A percentile compares a stretch with the other conserved stretches of the same genome.
These are phyloP conservation scores for Coccomyxa sp. DNA, from an alignment of 139 green algal species.

Conservation along the genomic window DNA sequence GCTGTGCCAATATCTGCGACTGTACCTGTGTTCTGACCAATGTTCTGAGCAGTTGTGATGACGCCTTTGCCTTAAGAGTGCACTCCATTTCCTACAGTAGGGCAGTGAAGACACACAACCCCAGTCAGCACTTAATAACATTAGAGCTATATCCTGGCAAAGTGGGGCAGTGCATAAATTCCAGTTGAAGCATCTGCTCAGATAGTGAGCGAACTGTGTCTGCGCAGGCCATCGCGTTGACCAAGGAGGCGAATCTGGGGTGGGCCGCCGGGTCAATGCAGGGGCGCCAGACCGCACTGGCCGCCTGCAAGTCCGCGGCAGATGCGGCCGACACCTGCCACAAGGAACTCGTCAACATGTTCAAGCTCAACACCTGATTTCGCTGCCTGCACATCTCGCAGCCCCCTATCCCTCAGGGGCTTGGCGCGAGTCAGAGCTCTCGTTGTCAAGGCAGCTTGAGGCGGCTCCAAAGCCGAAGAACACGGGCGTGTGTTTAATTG, in stretches of 20 bases:
- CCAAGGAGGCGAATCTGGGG: neutral
- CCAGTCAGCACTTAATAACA: neutral
- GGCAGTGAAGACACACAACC: neutral
- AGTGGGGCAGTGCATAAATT: neutral
- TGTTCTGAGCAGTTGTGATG: no score
- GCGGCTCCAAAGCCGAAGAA: no score
- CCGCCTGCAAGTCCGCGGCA: neutral
- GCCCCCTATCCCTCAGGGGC: no score
- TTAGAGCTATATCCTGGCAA: neutral
- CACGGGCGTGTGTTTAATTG: no score
- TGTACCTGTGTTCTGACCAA: no score
- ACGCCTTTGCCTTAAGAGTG: neutral
- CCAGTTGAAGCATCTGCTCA: neutral
- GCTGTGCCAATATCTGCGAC: no score
- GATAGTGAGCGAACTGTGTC: neutral
- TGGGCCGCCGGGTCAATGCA: neutral
- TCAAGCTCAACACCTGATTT: slow-evolving; percentile 1
- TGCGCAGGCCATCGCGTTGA: neutral
- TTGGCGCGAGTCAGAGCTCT: no score
- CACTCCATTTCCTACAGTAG: neutral
- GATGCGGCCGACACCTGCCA: slow-evolving; percentile 1
- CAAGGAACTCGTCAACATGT: neutral
- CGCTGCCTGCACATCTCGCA: no score
- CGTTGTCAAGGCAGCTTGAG: no score
- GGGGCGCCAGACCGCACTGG: neutral